Evolutionary conservation across 805 yeast genomes (phyloP), one percentile per base, ranked within the genome.

Genomic region (Cyberlindnera mrakii): DNA sequence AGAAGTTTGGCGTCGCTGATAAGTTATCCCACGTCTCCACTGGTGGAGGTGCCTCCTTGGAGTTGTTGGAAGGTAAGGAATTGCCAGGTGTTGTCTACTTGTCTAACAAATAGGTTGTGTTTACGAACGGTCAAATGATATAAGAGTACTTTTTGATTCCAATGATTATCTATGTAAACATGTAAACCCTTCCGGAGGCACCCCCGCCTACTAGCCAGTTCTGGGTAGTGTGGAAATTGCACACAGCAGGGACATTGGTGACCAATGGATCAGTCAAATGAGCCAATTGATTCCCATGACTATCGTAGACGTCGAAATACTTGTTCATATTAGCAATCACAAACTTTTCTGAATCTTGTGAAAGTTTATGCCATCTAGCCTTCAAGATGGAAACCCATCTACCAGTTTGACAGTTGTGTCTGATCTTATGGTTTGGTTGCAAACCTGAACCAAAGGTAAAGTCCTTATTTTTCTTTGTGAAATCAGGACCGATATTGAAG

Each of bases 31-130:
- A 93, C 72, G 96, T 93, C 57, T 91, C 98, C 57, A 93, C 99
- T 52, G 99, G 99, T 75, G 99, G 99, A 75, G 99, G 99, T 79
- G 99, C 99, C 57, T 91, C 98, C 52, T 80, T 93, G 67, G 99
- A 93, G 75, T 83, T 93, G 66, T 82, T 93, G 66, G 99, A 93
- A 78, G 99, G 99, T 75, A 93, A 93, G 82, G 93, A 77, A 60
- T 80, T 93, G 62, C 99, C 99, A 62, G 99, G 99, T 81, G 98
- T 93, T 59, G 81, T 76, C 63, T 95, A 90, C 72, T 82, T 90
- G 60, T 81, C 96, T 55, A 81, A 78, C 71, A 89, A 87, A 67
- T 63, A 67, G 51, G 17, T 27, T 15, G n/a, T 23, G 6, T 23
- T 23, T 23, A 23, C 27, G 27, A 23, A 23, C 27, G 27, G 27